These are phyloP conservation scores for Tanacetum coccineum DNA, from an alignment of 129 eudicot species.

Conservation along the genomic window DNA sequence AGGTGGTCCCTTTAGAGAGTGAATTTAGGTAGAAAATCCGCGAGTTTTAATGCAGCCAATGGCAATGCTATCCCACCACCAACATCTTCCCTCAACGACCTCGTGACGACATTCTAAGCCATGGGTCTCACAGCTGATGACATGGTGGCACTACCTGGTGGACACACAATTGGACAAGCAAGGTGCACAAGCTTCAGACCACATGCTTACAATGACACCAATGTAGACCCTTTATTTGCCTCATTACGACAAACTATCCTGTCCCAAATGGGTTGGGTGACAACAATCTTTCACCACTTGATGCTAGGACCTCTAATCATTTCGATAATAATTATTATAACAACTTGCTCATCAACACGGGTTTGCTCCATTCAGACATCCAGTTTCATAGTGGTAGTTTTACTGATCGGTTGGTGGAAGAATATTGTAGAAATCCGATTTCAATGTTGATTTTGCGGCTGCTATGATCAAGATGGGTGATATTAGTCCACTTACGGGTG, in stretches of 20 bases:
- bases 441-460: conserved; percentile 34
- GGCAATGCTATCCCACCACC: conserved; percentile 45
- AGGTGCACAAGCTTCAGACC: conserved; percentile 46
- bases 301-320: conserved; percentile 31
- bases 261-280: conserved; percentile 31
- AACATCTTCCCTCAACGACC: conserved; percentile 32
- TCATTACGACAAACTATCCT: conserved; percentile 30
- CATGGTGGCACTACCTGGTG: conserved; percentile 53
- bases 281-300: conserved; percentile 47
- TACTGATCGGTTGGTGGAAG: conserved; percentile 31
- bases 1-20: conserved; percentile 62
- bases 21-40: conserved; percentile 45
- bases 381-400: conserved; percentile 34
- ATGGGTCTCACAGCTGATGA: conserved; percentile 48
- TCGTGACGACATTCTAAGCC: conserved; percentile 40
- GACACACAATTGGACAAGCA: conserved; percentile 63
- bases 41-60: conserved; percentile 44
- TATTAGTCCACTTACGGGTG: conserved; percentile 46
- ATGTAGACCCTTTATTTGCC: conserved; percentile 45
- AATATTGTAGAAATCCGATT: conserved; percentile 29
- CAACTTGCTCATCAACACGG: conserved; percentile 31
- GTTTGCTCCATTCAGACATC: conserved; percentile 55
- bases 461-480: conserved; percentile 67
- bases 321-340: conserved; percentile 47
- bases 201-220: conserved; percentile 46